Conservation (phyloP, 1,284 basidiomycete species). For the Porodaedalea pini region DNA sequence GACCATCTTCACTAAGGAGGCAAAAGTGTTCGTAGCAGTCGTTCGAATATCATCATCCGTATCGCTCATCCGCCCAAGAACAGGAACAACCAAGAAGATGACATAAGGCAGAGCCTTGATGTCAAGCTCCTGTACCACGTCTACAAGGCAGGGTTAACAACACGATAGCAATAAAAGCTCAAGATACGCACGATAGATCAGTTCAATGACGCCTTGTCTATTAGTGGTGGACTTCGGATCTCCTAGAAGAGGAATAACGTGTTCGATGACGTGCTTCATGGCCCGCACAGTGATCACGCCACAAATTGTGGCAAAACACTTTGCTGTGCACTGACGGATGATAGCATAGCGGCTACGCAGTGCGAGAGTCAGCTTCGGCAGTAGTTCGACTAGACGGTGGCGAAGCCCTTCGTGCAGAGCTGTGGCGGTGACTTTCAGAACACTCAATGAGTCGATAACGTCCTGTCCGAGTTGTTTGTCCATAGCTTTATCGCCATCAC, state of each 20-base stretch:
- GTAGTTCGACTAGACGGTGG: constrained; percentile 64
- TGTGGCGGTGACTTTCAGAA: constrained; percentile 80
- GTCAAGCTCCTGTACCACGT: constrained; percentile 89
- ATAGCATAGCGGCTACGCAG: constrained; percentile 86
- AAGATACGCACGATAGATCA: constrained; percentile 78
- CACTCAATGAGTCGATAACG: constrained; percentile 89
- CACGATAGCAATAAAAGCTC: constrained; percentile 2
- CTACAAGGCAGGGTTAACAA: constrained; percentile 39
- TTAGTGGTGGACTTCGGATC: constrained; percentile 78
- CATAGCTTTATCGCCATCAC: constrained; percentile 58
- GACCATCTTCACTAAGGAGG: constrained; percentile 98
- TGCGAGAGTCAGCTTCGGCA: constrained; percentile 74
- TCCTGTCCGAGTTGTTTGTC: constrained; percentile 82
- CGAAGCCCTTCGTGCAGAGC: constrained; percentile 73
- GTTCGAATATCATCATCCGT: constrained; percentile 87
- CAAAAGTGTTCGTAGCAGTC: constrained; percentile 94
- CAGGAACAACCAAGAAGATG: constrained; percentile 94
- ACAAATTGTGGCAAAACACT: constrained; percentile 86
- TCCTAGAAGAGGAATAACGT: constrained; percentile 80
- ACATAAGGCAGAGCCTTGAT: constrained; percentile 96
- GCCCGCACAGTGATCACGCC: constrained; percentile 81
- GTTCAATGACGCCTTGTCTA: constrained; percentile 87
- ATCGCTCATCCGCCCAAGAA: constrained; percentile 98
- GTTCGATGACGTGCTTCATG: constrained; percentile 86
- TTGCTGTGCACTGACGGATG: constrained; percentile 83